Evolutionary conservation across 768 basidiomycete genomes (phyloP), one percentile per base, ranked within the genome.

Genomic region (Chlorophyllum brunneum): DNA sequence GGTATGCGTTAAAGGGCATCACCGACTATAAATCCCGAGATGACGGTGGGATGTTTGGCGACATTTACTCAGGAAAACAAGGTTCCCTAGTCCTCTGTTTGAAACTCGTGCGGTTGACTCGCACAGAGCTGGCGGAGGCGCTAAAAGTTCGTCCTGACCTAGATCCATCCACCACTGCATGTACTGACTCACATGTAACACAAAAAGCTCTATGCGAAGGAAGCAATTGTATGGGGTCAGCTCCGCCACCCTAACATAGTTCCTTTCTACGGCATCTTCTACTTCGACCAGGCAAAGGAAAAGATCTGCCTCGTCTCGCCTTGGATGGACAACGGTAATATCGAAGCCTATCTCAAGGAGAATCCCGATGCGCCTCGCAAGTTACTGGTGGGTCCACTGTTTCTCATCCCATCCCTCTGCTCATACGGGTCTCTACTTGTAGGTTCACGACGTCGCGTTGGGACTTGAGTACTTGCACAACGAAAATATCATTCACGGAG

Each of bases 391-490:
- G n/a, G n/a, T n/a, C n/a, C n/a, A n/a, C n/a, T n/a, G n/a, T 7
- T 37, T 15, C 36, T 37, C 4, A 37, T 7, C 13, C 5, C 4
- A 37, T 37, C 13, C 36, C 36, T 11, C 36, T 13, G 18, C 4
- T 15, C 7, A 37, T 11, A n/a, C 24, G 5, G 5, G 29, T 7
- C 9, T 6, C 10, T 5, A 39, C 11, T 4, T 30, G 8, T 30
- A 59, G 58, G 26, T 52, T 29, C 36, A 40, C 16, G 56, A 59
- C 33, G 49, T 59, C 26, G 33, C 48, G 5, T 30, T 34, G 8
- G 58, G 58, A 9, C 29, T 59, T 10, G 22, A 23, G 15, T 59
- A 55, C 46, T 39, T 59, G 1, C 58, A 59, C 26, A 27, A 46
- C 13, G 23, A 56, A 18, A 47, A 55, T 20, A 24, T 56, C 23